phyloP scores from a whole-genome alignment of 2,329 filamentous ascomycete species.

The Colletotrichum graminicola region DNA sequence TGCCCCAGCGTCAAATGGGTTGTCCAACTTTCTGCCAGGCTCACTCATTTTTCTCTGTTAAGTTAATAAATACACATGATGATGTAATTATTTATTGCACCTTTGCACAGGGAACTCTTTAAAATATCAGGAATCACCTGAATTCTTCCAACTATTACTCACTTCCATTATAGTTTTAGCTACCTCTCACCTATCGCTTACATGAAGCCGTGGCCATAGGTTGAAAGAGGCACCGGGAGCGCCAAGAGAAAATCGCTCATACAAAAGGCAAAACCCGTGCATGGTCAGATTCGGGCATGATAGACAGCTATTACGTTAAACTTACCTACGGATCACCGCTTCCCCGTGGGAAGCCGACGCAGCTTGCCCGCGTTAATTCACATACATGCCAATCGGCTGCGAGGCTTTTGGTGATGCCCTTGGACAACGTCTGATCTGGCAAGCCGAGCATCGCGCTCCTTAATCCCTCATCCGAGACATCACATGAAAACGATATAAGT shows the following conservation, averaged over 20 bases:
- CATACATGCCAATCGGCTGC: slow-evolving; percentile 14
- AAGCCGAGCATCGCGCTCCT: slow-evolving; percentile 13
- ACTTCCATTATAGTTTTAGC: background rate
- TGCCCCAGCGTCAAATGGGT: too few species aligned
- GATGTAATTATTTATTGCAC: background rate
- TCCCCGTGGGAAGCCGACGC: slow-evolving; percentile 12
- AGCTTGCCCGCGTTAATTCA: background rate
- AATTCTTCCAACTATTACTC: background rate
- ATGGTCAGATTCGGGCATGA: background rate
- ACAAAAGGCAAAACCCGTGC: slow-evolving; percentile 12
- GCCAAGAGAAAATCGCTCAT: slow-evolving; percentile 38
- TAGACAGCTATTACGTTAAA: slow-evolving; percentile 34
- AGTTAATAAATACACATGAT: too few species aligned
- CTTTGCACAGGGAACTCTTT: background rate
- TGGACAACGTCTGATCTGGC: background rate
- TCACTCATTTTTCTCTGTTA: too few species aligned
- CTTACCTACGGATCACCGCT: slow-evolving; percentile 22
- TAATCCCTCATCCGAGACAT: slow-evolving; percentile 33
- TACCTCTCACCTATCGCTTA: slow-evolving; percentile 7
- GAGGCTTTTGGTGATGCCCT: slow-evolving; percentile 6
- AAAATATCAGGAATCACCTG: background rate
- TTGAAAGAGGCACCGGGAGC: background rate
- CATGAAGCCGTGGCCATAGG: background rate
- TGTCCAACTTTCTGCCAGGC: too few species aligned
- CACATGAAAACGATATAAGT: background rate